Base-by-base conservation (phyloP, 352 stramenopile genomes). In the Pythium monospermum region DNA sequence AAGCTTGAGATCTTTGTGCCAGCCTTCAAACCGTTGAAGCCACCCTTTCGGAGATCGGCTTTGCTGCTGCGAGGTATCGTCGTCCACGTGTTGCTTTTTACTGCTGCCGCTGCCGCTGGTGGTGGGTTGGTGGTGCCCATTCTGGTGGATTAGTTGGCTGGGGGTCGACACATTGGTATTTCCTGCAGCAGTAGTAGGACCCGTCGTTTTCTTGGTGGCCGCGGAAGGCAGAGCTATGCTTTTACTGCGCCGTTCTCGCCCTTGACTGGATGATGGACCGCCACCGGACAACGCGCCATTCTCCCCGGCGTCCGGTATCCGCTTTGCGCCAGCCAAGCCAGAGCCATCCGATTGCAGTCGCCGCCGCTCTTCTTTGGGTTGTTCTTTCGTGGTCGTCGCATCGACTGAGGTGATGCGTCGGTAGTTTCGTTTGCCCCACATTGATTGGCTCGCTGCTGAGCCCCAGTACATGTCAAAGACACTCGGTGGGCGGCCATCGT, bases 11-110 rank as follows among this genome's bases (percentile, higher is more conserved):
- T 87, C 77, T 43, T 88, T 87, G 51, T 89, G 78, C 81, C 81
- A 92, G 40, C 81, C 76, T 33, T 90, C 81, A 19, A 92, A 73
- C 6, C 80, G 75, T 48, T 92, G 78, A 45, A 92, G 77, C 78
- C 78, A 92, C 8, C 71, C 74, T 40, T 81, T 74, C 1, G 81
- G 78, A 2, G 81, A 87, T 0, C 69, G 69, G 22, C 72, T 77
- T n/a, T 68, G 25, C 16, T 74, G 65, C 31, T 35, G 44, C n/a
- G n/a, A n/a, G n/a, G n/a, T n/a, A n/a, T n/a, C n/a, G 30, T 82
- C 72, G 6, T 77, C 72, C 16, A 84, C 67, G 5, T 60, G 21
- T 21, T 27, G 19, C 15, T n/a, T 40, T 8, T 27, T 43, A 32
- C 8, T 39, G 39, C 13, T 6, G 5, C 4, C 59, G 50, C 48